These are phyloP conservation scores for Debaryomyces psychrophilus DNA, from an alignment of 1,139 yeast species.

Conservation along the genomic window DNA sequence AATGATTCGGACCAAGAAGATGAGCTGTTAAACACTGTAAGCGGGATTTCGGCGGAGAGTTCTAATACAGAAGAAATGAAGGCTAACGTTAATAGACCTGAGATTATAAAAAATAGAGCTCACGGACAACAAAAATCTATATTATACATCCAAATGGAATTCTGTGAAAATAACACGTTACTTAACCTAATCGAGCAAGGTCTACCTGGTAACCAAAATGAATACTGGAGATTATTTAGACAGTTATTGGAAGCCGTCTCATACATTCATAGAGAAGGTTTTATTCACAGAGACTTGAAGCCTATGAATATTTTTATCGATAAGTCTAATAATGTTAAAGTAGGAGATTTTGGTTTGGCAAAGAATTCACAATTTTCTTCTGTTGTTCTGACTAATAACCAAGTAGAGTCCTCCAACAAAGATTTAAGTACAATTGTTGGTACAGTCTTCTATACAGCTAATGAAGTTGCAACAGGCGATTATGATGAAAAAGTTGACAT, in stretches of 20 bases:
- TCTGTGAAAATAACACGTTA: constrained; percentile 92
- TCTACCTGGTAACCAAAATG: constrained; percentile 69
- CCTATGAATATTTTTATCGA: constrained; percentile 97
- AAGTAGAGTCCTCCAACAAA: constrained; percentile 49
- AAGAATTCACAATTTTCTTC: constrained; percentile 63
- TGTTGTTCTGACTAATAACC: constrained; percentile 44
- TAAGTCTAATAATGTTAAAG: constrained; percentile 81
- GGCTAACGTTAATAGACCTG: constrained; percentile 1
- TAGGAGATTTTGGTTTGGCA: constrained; percentile 97
- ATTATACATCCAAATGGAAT: constrained; percentile 93
- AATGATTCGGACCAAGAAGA: constrained; percentile 22
- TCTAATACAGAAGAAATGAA: neutral
- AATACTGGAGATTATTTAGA: constrained; percentile 86
- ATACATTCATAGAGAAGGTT: constrained; percentile 91
- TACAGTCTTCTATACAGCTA: constrained; percentile 89
- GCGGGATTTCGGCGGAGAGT: constrained; percentile 2
- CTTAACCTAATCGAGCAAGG: constrained; percentile 82
- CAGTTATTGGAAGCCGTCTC: constrained; percentile 89
- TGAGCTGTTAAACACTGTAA: constrained; percentile 11
- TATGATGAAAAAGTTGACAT: constrained; percentile 93
- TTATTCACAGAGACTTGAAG: constrained; percentile 91
- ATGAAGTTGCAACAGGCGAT: constrained; percentile 76
- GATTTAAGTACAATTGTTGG: constrained; percentile 93
- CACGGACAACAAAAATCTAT: constrained; percentile 44
- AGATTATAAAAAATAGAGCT: neutral